Base-by-base conservation (phyloP, 176 grass and related monocot genomes). In the Bromus sterilis region DNA sequence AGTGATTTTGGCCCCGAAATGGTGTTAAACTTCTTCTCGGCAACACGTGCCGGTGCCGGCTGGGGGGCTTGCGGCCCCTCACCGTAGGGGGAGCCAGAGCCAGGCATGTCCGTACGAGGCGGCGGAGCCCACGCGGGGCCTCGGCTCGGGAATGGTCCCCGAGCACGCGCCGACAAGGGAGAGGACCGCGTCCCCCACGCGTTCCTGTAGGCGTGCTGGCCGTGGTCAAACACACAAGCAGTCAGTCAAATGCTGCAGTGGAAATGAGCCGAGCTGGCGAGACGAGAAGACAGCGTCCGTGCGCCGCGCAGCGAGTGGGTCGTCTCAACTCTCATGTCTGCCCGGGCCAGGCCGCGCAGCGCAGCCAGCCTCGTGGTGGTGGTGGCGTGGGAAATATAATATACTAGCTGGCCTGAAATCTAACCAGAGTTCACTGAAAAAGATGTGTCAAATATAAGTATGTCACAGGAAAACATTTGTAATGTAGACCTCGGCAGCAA, bases 131-230 rank as follows among this genome's bases (percentile, higher is more conserved):
- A 86, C 76, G 1, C 23, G 82, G 87, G 87, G 35, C 56, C 82
- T 89, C 34, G 72, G 82, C 82, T 89, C 34, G 72, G 82, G 78
- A 81, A 77, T 25, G 2, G 8, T n/a, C 41, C 20, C 60, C 41
- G 51, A 33, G 11, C 31, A 43, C 1, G 2, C 11, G 7, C 7
- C 75, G 2, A 18, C 75, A 56, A 24, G 69, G 39, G 4, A 9
- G 35, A 88, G 87, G 86, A 88, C 81, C 57, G 58, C 35, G 67
- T 56, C 75, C 80, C 87, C 81, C 82, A 85, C 81, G 44, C 58
- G 81, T 66, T 7, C 9, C 68, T 80, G 81, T 31, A 49, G 66
- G n/a, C 60, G n/a, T 26, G 28, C 58, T 53, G 6, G 48, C 6
- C 48, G 48, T 9, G 37, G 70, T 89, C 77, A 80, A 84, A 23